These are phyloP conservation scores for Globisporangium okanoganense DNA, from an alignment of 352 stramenopile genomes.

Conservation along the genomic window DNA sequence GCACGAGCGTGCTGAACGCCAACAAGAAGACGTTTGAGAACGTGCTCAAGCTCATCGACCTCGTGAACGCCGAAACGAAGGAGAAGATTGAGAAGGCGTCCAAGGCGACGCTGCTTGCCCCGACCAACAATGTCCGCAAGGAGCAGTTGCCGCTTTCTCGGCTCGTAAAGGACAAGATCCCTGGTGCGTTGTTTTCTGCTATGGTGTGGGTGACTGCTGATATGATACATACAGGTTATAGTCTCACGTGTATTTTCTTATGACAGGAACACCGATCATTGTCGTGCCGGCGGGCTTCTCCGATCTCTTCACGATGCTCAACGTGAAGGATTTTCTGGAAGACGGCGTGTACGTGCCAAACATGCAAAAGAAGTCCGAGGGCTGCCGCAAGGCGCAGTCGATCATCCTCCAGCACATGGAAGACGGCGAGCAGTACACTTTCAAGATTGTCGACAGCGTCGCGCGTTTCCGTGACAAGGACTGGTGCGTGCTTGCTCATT, in stretches of 20 bases:
- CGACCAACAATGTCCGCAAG: slow-evolving; percentile 39
- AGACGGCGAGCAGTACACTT: slow-evolving; percentile 77
- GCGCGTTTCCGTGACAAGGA: slow-evolving; percentile 83
- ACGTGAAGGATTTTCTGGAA: slow-evolving; percentile 85
- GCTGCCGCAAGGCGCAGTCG: slow-evolving; percentile 74
- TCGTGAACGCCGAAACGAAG: slow-evolving; percentile 81
- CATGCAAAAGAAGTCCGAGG: slow-evolving; percentile 84
- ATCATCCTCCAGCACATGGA: slow-evolving; percentile 83
- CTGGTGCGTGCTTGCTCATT: slow-evolving; percentile 42
- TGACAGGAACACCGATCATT: slow-evolving; percentile 85
- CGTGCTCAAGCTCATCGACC: slow-evolving; percentile 74
- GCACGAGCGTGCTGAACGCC: slow-evolving; percentile 74
- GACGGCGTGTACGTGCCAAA: slow-evolving; percentile 79
- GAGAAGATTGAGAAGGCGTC: slow-evolving; percentile 86
- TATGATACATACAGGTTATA: neutral
- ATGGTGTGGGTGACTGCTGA: neutral
- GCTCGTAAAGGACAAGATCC: slow-evolving; percentile 75
- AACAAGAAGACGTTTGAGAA: slow-evolving; percentile 82
- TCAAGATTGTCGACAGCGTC: slow-evolving; percentile 88
- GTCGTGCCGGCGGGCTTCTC: slow-evolving; percentile 86
- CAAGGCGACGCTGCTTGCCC: slow-evolving; percentile 53
- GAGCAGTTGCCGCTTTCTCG: slow-evolving; percentile 61
- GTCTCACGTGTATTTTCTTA: neutral
- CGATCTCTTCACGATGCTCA: slow-evolving; percentile 88
- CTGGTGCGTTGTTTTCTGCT: slow-evolving; percentile 26